Evolutionary conservation across 345 rosid genomes (phyloP), one percentile per base, ranked within the genome.

Genomic region (Gynandropsis gynandra): DNA sequence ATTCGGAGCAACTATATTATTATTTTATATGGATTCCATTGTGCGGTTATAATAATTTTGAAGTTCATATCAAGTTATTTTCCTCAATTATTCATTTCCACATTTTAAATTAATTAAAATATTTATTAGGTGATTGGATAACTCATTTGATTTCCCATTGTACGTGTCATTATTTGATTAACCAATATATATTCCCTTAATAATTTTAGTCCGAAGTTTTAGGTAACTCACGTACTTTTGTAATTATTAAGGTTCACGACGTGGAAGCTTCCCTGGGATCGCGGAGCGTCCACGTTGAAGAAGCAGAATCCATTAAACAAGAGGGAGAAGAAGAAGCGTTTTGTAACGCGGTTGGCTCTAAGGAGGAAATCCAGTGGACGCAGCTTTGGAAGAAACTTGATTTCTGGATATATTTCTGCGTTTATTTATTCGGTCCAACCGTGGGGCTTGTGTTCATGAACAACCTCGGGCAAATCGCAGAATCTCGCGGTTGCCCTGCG

Each of bases 381-480:
- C 12, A 51, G 61, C 76, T 87, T 89, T 7, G 87, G 16, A 67
- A 38, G 40, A 81, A 76, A 62, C 24, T 78, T 0, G 78, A 82
- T 4, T 92, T 92, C 52, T 87, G 96, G 98, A 47, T 85, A 45
- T 92, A 82, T 59, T 82, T 82, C 35, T 64, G 72, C 14, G 64
- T 82, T 15, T 92, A 92, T 61, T 67, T 92, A 36, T 63, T 51
- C n/a, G 88, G 96, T n/a, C 84, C 86, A n/a, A 85, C 96, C 6
- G 62, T 92, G 1, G 96, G 96, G 29, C 16, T 92, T 14, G 96
- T 87, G 21, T 92, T 61, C 52, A 62, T 75, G 53, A 87, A 92
- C 61, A 92, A 92, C 64, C 74, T 92, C 73, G 98, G 98, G 59
- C 98, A 92, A 65, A 80, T 87, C 24, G 73, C 95, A 0, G 96